Evolutionary conservation across 345 rosid species (phyloP).

Genomic region (Eucalyptus regnans): DNA sequence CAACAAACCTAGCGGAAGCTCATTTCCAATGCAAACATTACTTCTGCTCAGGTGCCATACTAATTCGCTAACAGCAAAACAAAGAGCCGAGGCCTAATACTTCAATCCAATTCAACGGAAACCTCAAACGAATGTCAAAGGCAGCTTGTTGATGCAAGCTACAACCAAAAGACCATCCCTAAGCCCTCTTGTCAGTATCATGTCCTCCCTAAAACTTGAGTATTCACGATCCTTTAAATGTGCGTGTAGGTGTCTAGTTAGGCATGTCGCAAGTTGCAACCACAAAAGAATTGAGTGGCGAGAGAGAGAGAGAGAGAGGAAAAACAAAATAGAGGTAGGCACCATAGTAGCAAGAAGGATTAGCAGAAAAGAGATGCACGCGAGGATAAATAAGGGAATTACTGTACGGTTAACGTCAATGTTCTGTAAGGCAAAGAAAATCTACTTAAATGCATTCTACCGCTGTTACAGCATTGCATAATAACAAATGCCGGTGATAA

Average conservation of each 20-base stretch:
- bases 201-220: background rate
- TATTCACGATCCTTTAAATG: background rate
- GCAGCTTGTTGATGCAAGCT: background rate
- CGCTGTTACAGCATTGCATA: background rate
- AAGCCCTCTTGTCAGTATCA: background rate
- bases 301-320: background rate
- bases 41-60: background rate
- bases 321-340: background rate
- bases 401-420: background rate
- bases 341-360: background rate
- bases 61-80: background rate
- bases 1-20: background rate
- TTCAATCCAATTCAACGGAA: background rate
- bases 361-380: background rate
- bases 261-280: background rate
- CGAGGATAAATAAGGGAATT: background rate
- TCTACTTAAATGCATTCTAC: background rate
- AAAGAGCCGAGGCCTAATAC: background rate
- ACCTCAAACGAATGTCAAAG: background rate
- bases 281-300: background rate
- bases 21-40: background rate
- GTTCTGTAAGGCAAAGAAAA: background rate
- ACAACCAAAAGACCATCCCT: background rate
- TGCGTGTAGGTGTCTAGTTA: background rate
- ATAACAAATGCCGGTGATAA: background rate